Evolutionary conservation across 2,329 filamentous ascomycete species (phyloP).

Genomic region (Diaporthe citriasiana): DNA sequence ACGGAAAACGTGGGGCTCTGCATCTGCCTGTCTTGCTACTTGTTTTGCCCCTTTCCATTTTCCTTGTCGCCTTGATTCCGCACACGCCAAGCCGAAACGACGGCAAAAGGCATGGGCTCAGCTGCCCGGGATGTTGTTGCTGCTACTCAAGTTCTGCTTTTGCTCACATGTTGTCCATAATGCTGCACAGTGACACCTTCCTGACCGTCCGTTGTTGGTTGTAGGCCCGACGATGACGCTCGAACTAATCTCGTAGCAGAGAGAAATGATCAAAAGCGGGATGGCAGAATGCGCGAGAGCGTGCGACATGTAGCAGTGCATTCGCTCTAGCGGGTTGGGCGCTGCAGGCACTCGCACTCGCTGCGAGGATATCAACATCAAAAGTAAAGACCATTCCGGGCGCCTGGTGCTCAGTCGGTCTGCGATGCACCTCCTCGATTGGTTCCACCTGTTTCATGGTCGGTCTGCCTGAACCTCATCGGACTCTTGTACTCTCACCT

Average conservation of each 20-base stretch:
- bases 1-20: constrained; percentile 16
- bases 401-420: neutral
- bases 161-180: neutral
- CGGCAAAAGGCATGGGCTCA: neutral
- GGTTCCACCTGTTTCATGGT: constrained; percentile 9
- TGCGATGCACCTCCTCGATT: neutral
- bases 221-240: neutral
- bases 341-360: neutral
- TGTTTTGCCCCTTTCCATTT: neutral
- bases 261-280: neutral
- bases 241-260: constrained; percentile 7
- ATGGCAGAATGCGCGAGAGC: neutral
- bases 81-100: neutral
- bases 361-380: neutral
- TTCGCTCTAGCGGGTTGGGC: neutral
- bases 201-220: neutral
- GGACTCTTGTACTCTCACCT: constrained; percentile 10
- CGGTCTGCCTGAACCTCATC: constrained; percentile 9
- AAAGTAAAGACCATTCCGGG: constrained; percentile 11
- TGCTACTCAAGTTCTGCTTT: neutral
- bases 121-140: neutral
- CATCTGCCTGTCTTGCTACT: neutral
- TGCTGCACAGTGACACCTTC: neutral
- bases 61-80: constrained; percentile 4
- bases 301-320: neutral